These are phyloP conservation scores for Trichosporon faecale DNA, from an alignment of 1,284 basidiomycete genomes.

Conservation along the genomic window DNA sequence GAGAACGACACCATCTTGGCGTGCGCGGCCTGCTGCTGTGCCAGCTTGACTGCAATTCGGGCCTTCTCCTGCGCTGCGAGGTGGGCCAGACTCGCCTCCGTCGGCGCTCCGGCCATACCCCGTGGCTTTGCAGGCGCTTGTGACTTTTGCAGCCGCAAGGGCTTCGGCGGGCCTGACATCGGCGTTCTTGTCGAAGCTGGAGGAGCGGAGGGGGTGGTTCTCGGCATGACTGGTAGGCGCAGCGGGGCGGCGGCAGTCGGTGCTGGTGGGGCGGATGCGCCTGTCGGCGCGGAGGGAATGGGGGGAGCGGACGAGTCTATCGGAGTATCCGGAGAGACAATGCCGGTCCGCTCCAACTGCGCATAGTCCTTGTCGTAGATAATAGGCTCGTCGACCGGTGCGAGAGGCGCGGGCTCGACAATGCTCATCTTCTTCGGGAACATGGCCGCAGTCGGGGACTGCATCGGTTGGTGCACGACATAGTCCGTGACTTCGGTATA, in stretches of 20 bases:
- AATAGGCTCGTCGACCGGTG: not conserved
- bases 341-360: not conserved
- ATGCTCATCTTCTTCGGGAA: not conserved
- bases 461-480: too few relatives aligned
- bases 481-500: not conserved
- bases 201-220: too few relatives aligned
- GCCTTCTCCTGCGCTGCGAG: not conserved
- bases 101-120: too few relatives aligned
- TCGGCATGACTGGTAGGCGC: too few relatives aligned
- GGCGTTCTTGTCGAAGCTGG: too few relatives aligned
- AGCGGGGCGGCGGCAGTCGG: too few relatives aligned
- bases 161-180: too few relatives aligned
- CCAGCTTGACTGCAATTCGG: not conserved
- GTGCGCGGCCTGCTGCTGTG: not conserved
- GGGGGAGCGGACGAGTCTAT: not conserved
- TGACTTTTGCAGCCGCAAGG: too few relatives aligned
- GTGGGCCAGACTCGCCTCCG: not conserved
- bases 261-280: too few relatives aligned
- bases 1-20: not conserved
- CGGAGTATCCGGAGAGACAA: not conserved
- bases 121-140: too few relatives aligned
- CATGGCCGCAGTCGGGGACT: not conserved
- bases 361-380: conserved; percentile 6
- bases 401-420: not conserved
- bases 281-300: not conserved